Conservation (phyloP, 805 yeast genomes). For the Candida rishiriensis region DNA sequence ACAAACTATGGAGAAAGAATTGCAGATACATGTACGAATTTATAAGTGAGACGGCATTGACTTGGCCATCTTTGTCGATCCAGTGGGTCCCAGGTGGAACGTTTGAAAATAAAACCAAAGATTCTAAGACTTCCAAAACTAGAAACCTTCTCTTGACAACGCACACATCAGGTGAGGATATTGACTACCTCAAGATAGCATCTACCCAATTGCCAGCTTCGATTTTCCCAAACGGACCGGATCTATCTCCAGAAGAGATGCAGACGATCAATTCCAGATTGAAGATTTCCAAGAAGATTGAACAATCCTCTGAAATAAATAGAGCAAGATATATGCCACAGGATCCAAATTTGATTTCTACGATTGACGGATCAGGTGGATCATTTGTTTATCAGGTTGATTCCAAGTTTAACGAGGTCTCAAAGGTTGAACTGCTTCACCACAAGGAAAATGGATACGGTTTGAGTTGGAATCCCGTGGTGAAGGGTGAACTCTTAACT, state of each 20-base stretch:
- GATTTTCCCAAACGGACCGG: constrained; percentile 22
- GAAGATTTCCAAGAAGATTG: constrained; percentile 55
- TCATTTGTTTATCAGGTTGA: constrained; percentile 47
- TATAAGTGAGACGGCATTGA: constrained; percentile 71
- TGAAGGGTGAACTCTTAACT: constrained; percentile 48
- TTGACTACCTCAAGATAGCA: constrained; percentile 62
- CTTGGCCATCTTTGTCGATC: constrained; percentile 79
- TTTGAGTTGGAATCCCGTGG: constrained; percentile 55
- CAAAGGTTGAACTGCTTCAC: constrained; percentile 36
- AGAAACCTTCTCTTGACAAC: constrained; percentile 64
- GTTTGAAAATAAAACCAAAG: constrained; percentile 21
- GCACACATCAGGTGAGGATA: constrained; percentile 67
- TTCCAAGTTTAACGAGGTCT: constrained; percentile 13
- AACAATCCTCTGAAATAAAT: constrained; percentile 63
- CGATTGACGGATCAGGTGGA: constrained; percentile 65
- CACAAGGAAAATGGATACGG: constrained; percentile 75
- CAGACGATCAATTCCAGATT: constrained; percentile 48
- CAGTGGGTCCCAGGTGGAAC: constrained; percentile 63
- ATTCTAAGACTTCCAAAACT: constrained; percentile 24
- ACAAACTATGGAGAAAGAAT: constrained; percentile 75
- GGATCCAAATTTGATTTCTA: constrained; percentile 48
- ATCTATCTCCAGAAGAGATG: constrained; percentile 22
- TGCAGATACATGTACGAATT: constrained; percentile 81
- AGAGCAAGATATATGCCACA: constrained; percentile 71
- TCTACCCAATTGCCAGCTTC: constrained; percentile 52